Base-by-base conservation (phyloP, 352 stramenopile genomes). In the Globisporangium paddicum region DNA sequence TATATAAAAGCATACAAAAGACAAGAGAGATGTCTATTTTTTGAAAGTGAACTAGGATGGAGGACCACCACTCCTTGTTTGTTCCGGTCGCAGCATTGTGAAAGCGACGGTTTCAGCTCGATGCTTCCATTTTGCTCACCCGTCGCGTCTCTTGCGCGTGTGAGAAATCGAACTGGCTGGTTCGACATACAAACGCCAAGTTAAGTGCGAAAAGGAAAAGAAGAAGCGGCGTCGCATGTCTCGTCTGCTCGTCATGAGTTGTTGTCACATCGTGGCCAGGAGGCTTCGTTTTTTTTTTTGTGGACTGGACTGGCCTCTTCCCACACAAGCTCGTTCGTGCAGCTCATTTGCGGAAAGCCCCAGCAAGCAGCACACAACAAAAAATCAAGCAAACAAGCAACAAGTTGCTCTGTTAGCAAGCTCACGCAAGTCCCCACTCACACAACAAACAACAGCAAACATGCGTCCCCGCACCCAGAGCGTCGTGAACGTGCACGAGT, bases 381-480 rank as follows among this genome's bases (percentile, higher is more conserved):
- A 53, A 25, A 53, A 46, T 4, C 40, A 26, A 13, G 25, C 46
- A 53, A 46, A 11, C 40, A 26, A 13, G 25, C 46, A 37, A 52
- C 25, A 52, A 25, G 25, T 34, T 37, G 25, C 34, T 46, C 25
- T 53, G 47, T 41, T 40, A 53, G 47, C 47, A 40, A 32, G 28
- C 28, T 32, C 28, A 4, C 37, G 9, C 37, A 21, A 21, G 14
- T 19, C n/a, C 14, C 32, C 7, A 30, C 5, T 16, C 26, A 56
- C 19, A n/a, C n/a, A n/a, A n/a, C n/a, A n/a, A 46, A 23, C 50
- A 56, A 47, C 28, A n/a, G 6, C 45, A 68, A 38, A 37, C 37
- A 91, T 92, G 82, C 75, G 82, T 30, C 77, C 82, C 51, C 79
- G 82, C 26, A 90, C 82, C 44, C 82, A 81, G 67, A 87, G 73